phyloP scores from a whole-genome alignment of 2,329 filamentous ascomycete genomes.

The Corinectria fuckeliana region DNA sequence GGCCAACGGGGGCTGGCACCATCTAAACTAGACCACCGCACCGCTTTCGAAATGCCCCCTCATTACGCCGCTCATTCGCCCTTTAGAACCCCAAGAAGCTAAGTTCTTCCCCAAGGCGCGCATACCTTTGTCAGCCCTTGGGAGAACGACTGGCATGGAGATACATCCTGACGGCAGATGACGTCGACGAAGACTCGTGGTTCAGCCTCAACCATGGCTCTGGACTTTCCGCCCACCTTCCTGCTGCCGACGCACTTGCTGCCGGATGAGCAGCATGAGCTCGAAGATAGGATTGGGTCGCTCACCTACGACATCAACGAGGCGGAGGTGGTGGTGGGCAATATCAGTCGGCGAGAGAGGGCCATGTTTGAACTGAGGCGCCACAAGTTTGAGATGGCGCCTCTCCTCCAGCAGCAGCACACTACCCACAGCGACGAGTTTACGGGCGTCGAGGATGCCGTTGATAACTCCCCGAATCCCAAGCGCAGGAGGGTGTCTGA shows the following conservation, averaged over 20 bases:
- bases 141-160: too few relatives aligned
- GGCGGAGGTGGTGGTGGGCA: constrained; percentile 77
- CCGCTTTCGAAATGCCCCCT: too few relatives aligned
- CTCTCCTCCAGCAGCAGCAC: constrained; percentile 20
- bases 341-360: constrained; percentile 71
- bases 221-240: constrained; percentile 68
- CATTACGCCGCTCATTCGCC: background rate
- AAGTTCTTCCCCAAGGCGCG: too few relatives aligned
- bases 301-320: constrained; percentile 76
- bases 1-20: background rate
- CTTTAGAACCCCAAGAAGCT: too few relatives aligned
- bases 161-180: background rate
- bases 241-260: constrained; percentile 75
- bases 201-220: constrained; percentile 28
- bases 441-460: constrained; percentile 2
- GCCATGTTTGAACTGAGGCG: constrained; percentile 80
- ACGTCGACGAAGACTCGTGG: background rate
- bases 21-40: too few relatives aligned
- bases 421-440: background rate
- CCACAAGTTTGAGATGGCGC: constrained; percentile 65
- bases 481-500: constrained; percentile 30
- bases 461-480: constrained; percentile 9
- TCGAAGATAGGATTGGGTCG: constrained; percentile 69
- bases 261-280: constrained; percentile 64
- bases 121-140: too few relatives aligned